A percentile compares a stretch with the other conserved stretches of the same genome.
Conservation (phyloP, 805 yeast genomes). For the Pichia paraexigua region DNA sequence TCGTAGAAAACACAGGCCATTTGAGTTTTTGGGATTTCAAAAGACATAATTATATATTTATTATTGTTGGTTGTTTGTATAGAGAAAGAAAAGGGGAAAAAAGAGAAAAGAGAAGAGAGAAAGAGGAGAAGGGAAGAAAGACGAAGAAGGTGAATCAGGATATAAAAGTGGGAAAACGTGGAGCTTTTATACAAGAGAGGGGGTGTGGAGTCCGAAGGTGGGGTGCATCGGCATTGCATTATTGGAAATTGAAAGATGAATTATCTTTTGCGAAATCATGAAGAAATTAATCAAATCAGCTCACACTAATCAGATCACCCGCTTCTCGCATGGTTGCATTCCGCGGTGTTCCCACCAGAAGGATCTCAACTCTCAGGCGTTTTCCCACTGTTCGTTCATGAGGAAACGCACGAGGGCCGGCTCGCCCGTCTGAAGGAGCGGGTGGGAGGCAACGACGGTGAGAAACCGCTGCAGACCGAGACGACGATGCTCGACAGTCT, state of each 20-base stretch:
- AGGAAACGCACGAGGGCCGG: neutral
- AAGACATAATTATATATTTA: conserved; percentile 33
- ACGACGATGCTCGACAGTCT: neutral
- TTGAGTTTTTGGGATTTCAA: conserved; percentile 49
- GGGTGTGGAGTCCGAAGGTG: neutral
- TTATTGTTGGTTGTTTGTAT: too few species aligned
- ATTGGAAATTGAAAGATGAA: too few species aligned
- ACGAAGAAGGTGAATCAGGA: conserved; percentile 43
- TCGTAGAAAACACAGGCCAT: conserved; percentile 61
- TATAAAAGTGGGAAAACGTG: neutral
- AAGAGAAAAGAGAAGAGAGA: conserved; percentile 49
- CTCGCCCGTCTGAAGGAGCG: neutral
- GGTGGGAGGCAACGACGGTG: neutral
- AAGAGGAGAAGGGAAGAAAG: conserved; percentile 71
- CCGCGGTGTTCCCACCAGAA: neutral
- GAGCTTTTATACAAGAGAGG: neutral
- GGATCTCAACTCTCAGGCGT: too few species aligned
- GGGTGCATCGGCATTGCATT: neutral
- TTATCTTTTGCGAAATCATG: too few species aligned
- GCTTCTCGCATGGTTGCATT: neutral
- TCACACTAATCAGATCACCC: neutral
- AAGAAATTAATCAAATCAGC: neutral
- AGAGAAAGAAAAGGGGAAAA: conserved; percentile 65
- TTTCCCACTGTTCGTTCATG: neutral
- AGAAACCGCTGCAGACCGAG: neutral